These are phyloP conservation scores for Vigna mungo DNA, from an alignment of 306 rosid genomes.

Conservation along the genomic window DNA sequence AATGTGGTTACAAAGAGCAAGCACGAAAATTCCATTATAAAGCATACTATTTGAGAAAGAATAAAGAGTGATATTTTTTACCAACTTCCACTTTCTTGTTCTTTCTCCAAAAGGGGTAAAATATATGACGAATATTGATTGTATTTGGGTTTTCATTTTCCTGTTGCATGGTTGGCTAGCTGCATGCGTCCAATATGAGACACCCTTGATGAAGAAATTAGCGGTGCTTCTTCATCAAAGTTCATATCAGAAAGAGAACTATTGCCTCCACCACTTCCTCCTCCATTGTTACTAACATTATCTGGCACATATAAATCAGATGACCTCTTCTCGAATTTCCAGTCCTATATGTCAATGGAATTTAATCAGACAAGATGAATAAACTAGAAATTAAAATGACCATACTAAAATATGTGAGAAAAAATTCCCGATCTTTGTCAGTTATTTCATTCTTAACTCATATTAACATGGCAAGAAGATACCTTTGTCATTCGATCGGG, in stretches of 20 bases:
- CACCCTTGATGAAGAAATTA: constrained; percentile 79
- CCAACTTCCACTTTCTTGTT: constrained; percentile 35
- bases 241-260: constrained; percentile 52
- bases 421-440: neutral
- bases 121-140: constrained; percentile 6
- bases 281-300: constrained; percentile 42
- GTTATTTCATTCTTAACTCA: constrained; percentile 15
- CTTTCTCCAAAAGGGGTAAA: constrained; percentile 14
- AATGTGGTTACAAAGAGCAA: constrained; percentile 18
- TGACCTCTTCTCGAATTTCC: constrained; percentile 88
- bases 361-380: neutral
- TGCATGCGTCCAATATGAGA: constrained; percentile 78
- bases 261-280: constrained; percentile 47
- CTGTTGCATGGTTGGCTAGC: constrained; percentile 56
- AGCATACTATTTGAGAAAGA: constrained; percentile 47
- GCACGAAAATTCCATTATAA: constrained; percentile 25
- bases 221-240: constrained; percentile 75
- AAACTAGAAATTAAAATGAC: neutral
- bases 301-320: constrained; percentile 68
- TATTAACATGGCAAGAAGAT: constrained; percentile 25
- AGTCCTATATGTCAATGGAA: constrained; percentile 64
- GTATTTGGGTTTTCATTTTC: constrained; percentile 44
- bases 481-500: constrained; percentile 80
- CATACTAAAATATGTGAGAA: neutral
- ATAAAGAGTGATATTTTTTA: constrained; percentile 47